Base-by-base conservation (phyloP, 257 asterid species). In the Nicotiana benthamiana region DNA sequence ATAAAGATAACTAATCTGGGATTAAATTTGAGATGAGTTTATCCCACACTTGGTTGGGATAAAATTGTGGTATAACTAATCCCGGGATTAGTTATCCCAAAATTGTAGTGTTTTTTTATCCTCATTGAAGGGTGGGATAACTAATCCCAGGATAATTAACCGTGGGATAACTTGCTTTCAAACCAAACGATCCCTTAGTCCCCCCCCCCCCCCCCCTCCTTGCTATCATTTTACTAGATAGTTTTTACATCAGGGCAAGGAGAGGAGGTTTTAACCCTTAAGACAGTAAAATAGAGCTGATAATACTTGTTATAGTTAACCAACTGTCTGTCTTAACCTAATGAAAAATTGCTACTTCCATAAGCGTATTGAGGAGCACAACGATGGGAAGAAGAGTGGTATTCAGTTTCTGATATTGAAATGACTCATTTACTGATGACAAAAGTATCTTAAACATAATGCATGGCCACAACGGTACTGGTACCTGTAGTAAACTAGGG, bases 401-500 rank as follows among this genome's bases (percentile, higher is more conserved):
- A 12, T 70, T 70, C 75, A 68, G 76, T n/a, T 68, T 68, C 77
- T 46, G 77, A 70, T 13, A 67, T n/a, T 65, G 9, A 65, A 65
- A 65, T 0, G 75, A 32, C 16, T 17, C 52, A 32, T 32, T 65
- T 9, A 16, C 27, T 6, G 20, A 36, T 67, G 26, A 67, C 40
- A 36, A 9, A 0, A 3, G 51, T 40, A 20, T 40, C n/a, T 43
- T 43, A 36, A 67, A 36, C 20, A 2, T n/a, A 40, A 74, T 74
- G 16, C 17, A 24, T 26, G 16, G 79, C 11, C 51, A 48, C 15
- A 78, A 3, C 15, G 32, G 57, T 20, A 26, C 74, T 48, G 53
- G 62, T 90, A 94, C 99, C 98, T 93, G 99, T 79, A 93, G 86
- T 84, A 95, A 90, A 86, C 99, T 95, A 76, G 99, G 99, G 78